These are phyloP conservation scores for Astrothelium subdiscretum DNA, from an alignment of 495 filamentous ascomycete species.

Conservation along the genomic window DNA sequence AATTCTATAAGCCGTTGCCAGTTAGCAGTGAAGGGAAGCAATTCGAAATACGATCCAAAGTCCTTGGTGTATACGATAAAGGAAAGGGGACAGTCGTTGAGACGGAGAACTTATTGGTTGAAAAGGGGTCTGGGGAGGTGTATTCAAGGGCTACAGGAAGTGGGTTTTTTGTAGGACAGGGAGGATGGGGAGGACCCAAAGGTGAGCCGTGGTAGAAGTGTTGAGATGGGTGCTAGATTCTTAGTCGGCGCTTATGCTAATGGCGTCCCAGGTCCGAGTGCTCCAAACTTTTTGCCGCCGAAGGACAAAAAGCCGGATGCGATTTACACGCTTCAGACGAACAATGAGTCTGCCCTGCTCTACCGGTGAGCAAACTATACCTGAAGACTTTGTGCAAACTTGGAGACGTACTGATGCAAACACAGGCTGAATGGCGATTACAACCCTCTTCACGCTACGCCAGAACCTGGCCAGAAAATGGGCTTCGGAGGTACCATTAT, in stretches of 20 bases:
- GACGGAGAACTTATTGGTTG: conserved; percentile 65
- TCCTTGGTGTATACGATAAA: conserved; percentile 85
- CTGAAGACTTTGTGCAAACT: not conserved
- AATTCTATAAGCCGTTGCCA: conserved; percentile 68
- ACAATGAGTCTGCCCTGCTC: conserved; percentile 55
- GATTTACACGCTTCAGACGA: conserved; percentile 56
- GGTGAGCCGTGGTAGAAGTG: conserved; percentile 30
- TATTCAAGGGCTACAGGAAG: conserved; percentile 58
- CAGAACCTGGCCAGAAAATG: conserved; percentile 75
- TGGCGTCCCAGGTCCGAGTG: conserved; percentile 44
- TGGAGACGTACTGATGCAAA: not conserved
- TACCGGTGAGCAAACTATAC: conserved; percentile 38
- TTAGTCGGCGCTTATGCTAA: not conserved
- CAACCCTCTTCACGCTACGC: conserved; percentile 79
- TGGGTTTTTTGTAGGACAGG: conserved; percentile 73
- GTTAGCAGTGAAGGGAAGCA: conserved; percentile 54
- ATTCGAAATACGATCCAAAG: conserved; percentile 69
- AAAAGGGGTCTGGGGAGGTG: conserved; percentile 54
- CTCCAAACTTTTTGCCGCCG: conserved; percentile 63
- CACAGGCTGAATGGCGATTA: conserved; percentile 75
- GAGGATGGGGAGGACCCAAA: conserved; percentile 85
- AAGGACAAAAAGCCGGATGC: conserved; percentile 61
- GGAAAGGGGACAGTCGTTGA: conserved; percentile 78
- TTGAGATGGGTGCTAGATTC: not conserved
- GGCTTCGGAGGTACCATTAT: conserved; percentile 83